A percentile compares a stretch with the other conserved stretches of the same genome.
phyloP scores from a whole-genome alignment of 1,284 basidiomycete species.

The Cryptococcus jaspeensis region DNA sequence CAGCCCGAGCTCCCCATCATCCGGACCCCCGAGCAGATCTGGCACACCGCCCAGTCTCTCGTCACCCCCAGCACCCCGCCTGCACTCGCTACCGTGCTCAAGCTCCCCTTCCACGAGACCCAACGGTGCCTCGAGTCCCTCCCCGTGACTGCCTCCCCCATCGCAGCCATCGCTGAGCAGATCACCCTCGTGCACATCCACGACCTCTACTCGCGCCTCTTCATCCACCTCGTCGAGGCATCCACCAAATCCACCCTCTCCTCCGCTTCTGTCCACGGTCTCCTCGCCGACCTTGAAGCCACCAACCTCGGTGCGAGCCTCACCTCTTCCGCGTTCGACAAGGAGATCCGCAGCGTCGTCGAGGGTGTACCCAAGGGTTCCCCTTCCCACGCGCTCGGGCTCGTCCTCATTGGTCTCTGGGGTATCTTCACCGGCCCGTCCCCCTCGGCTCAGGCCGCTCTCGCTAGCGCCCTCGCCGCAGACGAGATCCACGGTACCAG shows the following conservation, averaged over 20 bases:
- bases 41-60: constrained; percentile 35
- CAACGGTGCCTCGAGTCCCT: constrained; percentile 29
- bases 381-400: constrained; percentile 43
- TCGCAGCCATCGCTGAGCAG: constrained; percentile 47
- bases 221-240: constrained; percentile 42
- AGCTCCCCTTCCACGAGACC: constrained; percentile 40
- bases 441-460: constrained; percentile 34
- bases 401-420: constrained; percentile 51
- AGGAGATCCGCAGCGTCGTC: constrained; percentile 42
- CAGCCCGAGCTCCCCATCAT: constrained; percentile 24
- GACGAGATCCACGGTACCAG: constrained; percentile 42
- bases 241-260: constrained; percentile 21
- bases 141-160: constrained; percentile 36
- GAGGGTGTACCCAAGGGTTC: constrained; percentile 38
- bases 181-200: constrained; percentile 47
- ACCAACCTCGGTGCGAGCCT: constrained; percentile 27
- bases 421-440: constrained; percentile 42
- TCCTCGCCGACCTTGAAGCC: constrained; percentile 31
- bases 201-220: constrained; percentile 47
- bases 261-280: constrained; percentile 22
- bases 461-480: constrained; percentile 45
- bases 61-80: constrained; percentile 25
- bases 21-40: constrained; percentile 25
- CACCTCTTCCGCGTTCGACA: constrained; percentile 35
- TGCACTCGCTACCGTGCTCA: constrained; percentile 38